Evolutionary conservation across 257 asterid genomes (phyloP), one percentile per base, ranked within the genome.

Genomic region (Rauvolfia tetraphylla): DNA sequence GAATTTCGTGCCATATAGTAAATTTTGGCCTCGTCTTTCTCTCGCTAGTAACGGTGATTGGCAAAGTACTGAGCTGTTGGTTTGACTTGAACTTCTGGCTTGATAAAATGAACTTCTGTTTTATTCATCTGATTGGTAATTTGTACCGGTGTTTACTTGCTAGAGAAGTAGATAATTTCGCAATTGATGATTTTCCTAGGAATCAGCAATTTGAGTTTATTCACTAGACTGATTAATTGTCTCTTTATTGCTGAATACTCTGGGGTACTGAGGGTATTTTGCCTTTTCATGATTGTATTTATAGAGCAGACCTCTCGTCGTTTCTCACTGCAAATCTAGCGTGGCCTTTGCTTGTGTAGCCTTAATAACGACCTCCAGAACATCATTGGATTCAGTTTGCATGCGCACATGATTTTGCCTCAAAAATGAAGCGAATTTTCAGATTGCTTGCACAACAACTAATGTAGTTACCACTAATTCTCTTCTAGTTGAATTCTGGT

Each of bases 71-170:
- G 38, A 57, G 38, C 65, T 72, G 73, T 75, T 77, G 22, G 69
- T 63, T 68, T 72, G 62, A 72, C 83, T 54, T 79, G 79, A 67
- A 72, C 42, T 74, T 31, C 71, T 74, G 5, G 33, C 54, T 11
- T 10, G 25, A 41, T 76, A 61, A 63, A 61, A 44, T 72, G 73
- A 73, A 23, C 82, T 74, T 80, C 75, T 71, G 73, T 63, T 86
- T 78, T 80, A 57, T 59, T 61, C 75, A 73, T 79, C 73, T 75
- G 78, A 71, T 62, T 76, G 77, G 39, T 49, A 39, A 71, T 42
- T 41, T 34, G 31, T 74, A 31, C 49, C 56, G 65, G 75, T 68
- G 39, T 75, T 79, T 71, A 76, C 72, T 38, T 85, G 41, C 46
- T 65, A 36, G 79, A 62, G 74, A 78, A 41, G 68, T 66, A 20